Base-by-base conservation (phyloP, 2,329 filamentous ascomycete species). In the Phialophora verrucosa region DNA sequence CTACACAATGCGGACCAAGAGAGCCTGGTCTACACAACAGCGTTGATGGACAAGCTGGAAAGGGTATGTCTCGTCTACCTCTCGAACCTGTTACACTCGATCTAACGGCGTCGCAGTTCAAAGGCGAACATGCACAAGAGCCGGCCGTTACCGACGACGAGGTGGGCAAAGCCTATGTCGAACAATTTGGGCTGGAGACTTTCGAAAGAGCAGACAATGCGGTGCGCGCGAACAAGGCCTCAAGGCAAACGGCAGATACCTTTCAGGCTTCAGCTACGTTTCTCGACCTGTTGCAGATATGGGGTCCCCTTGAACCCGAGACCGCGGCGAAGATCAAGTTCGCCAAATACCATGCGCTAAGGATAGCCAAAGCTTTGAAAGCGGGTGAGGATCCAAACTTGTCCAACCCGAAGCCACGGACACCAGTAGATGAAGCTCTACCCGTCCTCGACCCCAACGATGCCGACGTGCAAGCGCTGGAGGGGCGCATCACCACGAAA, bases 241-340 rank as follows among this genome's bases (percentile, higher is more conserved):
- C 92, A 49, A 89, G 91, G 73, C 91, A 96, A 84, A 99, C 95
- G 0, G 93, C 92, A 66, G 92, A 96, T 75, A 98, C 93, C 0
- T 96, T 98, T 72, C 90, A 93, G 75, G 95, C 96, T 1, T 92
- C 95, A 0, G 90, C 92, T 0, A 96, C 93, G 0, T 98, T 99
- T 77, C 88, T 98, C 74, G 92, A 97, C 72, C 83, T 98, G 4
- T 85, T 92, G 63, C 89, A 89, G 70, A 90, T 97, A 74, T 99
- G 94, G 93, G 90, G 88, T 5, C 79, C 86, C 0, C 81, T 89
- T 11, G 91, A 96, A 38, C 80, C 86, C 0, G 93, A 98, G 74
- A 87, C 89, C 23, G 84, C 88, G 47, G 87, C 92, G 62, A 98
- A 97, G 83, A 92, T 94, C 79, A 97, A 96, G 77, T 99, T 92